Evolutionary conservation across 257 asterid species (phyloP).

Genomic region (Haberlea rhodopensis): DNA sequence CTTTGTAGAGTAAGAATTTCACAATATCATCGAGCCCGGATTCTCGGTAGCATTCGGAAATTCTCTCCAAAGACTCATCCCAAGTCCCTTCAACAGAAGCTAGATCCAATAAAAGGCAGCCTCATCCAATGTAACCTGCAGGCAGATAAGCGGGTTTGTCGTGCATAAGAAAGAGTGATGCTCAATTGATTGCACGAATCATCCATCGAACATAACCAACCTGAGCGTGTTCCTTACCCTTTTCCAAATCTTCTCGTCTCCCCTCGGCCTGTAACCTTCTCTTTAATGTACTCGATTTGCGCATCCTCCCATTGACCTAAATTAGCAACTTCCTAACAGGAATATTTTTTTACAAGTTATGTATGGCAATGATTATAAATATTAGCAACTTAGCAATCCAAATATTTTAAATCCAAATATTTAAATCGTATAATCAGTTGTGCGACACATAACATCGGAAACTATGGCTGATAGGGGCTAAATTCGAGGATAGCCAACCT

Average conservation of each 20-base stretch:
- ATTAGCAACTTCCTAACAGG: conserved; percentile 72
- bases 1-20: conserved; percentile 65
- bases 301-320: conserved; percentile 95
- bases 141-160: background rate
- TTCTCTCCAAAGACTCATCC: conserved; percentile 63
- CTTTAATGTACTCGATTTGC: conserved; percentile 88
- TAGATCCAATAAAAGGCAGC: conserved; percentile 93
- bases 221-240: conserved; percentile 92
- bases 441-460: too few relatives aligned
- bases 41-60: conserved; percentile 74
- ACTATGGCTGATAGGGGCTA: too few relatives aligned
- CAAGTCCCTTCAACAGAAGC: conserved; percentile 88
- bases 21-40: conserved; percentile 75
- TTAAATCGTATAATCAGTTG: too few relatives aligned
- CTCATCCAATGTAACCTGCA: conserved; percentile 82
- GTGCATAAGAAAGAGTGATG: conserved; percentile 5
- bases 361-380: too few relatives aligned
- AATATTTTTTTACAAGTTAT: too few relatives aligned
- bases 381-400: too few relatives aligned
- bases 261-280: conserved; percentile 87
- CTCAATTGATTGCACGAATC: background rate
- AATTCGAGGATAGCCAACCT: too few relatives aligned
- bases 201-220: conserved; percentile 30
- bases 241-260: conserved; percentile 72
- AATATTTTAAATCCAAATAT: too few relatives aligned